A percentile compares a stretch with the other conserved stretches of the same genome.
Conservation (phyloP, 2,329 filamentous ascomycete genomes). For the Chrysosporium keratinophilum region DNA sequence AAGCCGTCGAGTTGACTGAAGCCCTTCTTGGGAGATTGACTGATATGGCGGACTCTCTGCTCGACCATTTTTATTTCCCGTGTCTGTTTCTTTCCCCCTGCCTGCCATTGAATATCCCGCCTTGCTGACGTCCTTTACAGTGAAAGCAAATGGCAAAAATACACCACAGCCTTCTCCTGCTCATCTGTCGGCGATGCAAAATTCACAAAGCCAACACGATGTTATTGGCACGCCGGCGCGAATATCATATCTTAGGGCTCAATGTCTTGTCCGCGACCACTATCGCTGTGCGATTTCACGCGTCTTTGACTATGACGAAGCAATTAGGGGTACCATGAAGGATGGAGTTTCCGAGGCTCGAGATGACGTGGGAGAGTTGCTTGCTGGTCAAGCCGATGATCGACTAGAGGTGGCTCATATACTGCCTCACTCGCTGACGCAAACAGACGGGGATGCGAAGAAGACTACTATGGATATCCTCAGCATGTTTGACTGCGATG, state of each 20-base stretch:
- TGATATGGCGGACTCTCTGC: slow-evolving; percentile 14
- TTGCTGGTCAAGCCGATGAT: slow-evolving; percentile 10
- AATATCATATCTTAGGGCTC: slow-evolving; percentile 12
- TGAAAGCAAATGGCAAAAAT: slow-evolving; percentile 14
- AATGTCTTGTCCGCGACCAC: slow-evolving; percentile 15
- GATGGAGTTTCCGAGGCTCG: slow-evolving; percentile 1
- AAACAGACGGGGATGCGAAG: slow-evolving; percentile 19
- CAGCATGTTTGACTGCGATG: slow-evolving; percentile 35
- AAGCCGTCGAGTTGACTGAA: background rate
- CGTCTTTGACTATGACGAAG: slow-evolving; percentile 16
- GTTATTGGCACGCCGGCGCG: slow-evolving; percentile 13
- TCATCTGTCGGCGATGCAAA: slow-evolving; percentile 12
- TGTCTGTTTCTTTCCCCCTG: slow-evolving; percentile 12
- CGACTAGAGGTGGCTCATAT: slow-evolving; percentile 18
- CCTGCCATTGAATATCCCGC: background rate
- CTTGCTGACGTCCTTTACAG: slow-evolving; percentile 12
- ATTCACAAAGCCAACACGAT: slow-evolving; percentile 5
- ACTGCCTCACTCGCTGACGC: slow-evolving; percentile 18
- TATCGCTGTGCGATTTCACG: slow-evolving; percentile 18
- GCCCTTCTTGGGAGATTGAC: background rate
- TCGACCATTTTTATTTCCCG: slow-evolving; percentile 17
- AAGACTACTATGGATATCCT: slow-evolving; percentile 29
- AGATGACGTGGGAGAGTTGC: slow-evolving; percentile 17
- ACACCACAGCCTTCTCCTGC: slow-evolving; percentile 18
- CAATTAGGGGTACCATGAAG: slow-evolving; percentile 10